Evolutionary conservation across 2,329 filamentous ascomycete species (phyloP), one percentile per base, ranked within the genome.

Genomic region (Karstenula rhodostoma): DNA sequence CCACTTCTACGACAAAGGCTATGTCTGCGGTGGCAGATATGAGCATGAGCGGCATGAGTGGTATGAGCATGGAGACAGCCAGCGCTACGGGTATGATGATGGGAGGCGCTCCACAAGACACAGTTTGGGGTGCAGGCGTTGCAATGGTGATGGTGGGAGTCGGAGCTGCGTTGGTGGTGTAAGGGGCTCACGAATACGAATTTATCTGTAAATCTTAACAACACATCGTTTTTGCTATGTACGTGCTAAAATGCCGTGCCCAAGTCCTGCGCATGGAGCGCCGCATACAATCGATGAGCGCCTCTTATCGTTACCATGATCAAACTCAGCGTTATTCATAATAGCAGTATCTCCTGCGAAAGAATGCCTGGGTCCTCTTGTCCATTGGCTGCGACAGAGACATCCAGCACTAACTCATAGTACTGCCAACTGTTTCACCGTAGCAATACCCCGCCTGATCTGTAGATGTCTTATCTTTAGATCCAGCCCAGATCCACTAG

Each of bases 41-140:
- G 48, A n/a, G 13, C 2, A 47, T 27, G 44, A 33, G 2, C 17
- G 15, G 27, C 17, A 33, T 33, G 46, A 44, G 42, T 12, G 42
- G 42, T 22, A 44, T 23, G 42, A 44, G 42, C 10, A 51, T 51
- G 48, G n/a, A 4, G 19, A 51, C 48, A 15, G 48, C 48, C 9
- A 37, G 19, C 15, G 29, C 32, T 15, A 51, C 37, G 13, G 37
- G 37, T 2, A 54, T 54, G 51, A 17, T 23, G 33, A 54, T 44
- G 35, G 51, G 51, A 7, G 37, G 51, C 13, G 37, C 37, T 2
- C 13, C 9, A 7, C 15, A 23, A 23, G 25, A 32, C 8, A 23
- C 17, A 17, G 23, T 10, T 32, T 32, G 35, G 25, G 25, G 12
- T 1, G 12, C 40, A 17, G 51, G 51, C 12, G n/a, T 44, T 29